Evolutionary conservation across 2,329 filamentous ascomycete species (phyloP).

Genomic region (Piedraia hortae): DNA sequence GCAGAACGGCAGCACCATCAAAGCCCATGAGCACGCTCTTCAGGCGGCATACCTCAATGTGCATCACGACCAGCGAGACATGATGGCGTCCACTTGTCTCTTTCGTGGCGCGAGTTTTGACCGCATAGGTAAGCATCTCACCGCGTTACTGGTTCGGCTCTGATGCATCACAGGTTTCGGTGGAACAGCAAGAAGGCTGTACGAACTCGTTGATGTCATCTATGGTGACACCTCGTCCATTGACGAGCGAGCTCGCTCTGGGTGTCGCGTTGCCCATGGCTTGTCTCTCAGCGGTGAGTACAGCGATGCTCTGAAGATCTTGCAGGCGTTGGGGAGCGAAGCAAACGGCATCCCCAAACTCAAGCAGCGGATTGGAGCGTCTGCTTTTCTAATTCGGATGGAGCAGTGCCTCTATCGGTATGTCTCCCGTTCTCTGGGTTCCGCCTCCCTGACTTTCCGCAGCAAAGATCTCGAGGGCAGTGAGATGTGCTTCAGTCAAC

Average conservation of each 20-base stretch:
- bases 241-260: constrained; percentile 54
- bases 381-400: constrained; percentile 37
- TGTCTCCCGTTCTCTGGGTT: constrained; percentile 1
- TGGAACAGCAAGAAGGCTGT: constrained; percentile 19
- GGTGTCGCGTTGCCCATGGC: constrained; percentile 40
- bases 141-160: too few species aligned
- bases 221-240: constrained; percentile 36
- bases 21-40: constrained; percentile 49
- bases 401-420: constrained; percentile 31
- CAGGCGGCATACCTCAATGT: constrained; percentile 59
- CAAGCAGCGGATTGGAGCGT: constrained; percentile 44
- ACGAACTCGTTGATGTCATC: constrained; percentile 49
- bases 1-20: constrained; percentile 12
- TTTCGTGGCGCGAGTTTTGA: constrained; percentile 49
- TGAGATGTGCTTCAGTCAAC: constrained; percentile 27
- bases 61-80: constrained; percentile 43
- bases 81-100: constrained; percentile 46
- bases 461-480: constrained; percentile 29
- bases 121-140: constrained; percentile 31
- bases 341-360: constrained; percentile 46
- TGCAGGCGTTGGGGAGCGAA: constrained; percentile 33
- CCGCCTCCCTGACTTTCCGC: constrained; percentile 1
- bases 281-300: constrained; percentile 41
- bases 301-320: constrained; percentile 32
- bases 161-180: too few species aligned